Percentiles rank a stretch among this genome's conserved stretches.
phyloP scores from a whole-genome alignment of 805 yeast species.

The Pichia cephalocereana region DNA sequence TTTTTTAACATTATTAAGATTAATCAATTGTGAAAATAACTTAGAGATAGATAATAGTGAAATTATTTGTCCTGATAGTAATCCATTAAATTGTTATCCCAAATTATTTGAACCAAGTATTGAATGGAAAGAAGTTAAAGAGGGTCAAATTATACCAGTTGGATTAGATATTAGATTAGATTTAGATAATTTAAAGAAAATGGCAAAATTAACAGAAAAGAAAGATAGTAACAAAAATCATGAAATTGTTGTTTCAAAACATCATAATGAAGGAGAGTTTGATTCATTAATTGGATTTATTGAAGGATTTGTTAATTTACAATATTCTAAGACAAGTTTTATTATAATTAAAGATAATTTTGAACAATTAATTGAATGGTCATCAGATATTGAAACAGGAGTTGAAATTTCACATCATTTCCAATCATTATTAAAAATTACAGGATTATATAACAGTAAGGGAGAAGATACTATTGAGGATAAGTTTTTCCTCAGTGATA shows the following conservation, averaged over 20 bases:
- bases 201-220: slow-evolving; percentile 47
- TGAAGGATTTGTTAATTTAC: background rate
- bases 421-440: slow-evolving; percentile 22
- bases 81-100: slow-evolving; percentile 52
- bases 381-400: slow-evolving; percentile 63
- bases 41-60: slow-evolving; percentile 3
- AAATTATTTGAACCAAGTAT: slow-evolving; percentile 49
- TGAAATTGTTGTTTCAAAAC: slow-evolving; percentile 5
- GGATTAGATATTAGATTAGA: slow-evolving; percentile 74
- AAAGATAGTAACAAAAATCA: slow-evolving; percentile 4
- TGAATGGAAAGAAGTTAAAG: slow-evolving; percentile 62
- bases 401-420: slow-evolving; percentile 32
- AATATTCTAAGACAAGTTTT: background rate
- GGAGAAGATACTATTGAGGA: background rate
- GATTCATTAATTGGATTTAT: slow-evolving; percentile 3
- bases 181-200: slow-evolving; percentile 58
- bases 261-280: background rate
- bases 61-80: slow-evolving; percentile 33
- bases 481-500: slow-evolving; percentile 7
- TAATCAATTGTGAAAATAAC: background rate
- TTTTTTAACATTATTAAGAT: no score
- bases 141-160: slow-evolving; percentile 69
- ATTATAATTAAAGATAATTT: slow-evolving; percentile 16
- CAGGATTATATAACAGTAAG: slow-evolving; percentile 18
- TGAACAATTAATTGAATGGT: slow-evolving; percentile 43